These are phyloP conservation scores for Penicillium olsonii DNA, from an alignment of 2,329 filamentous ascomycete species.

Conservation along the genomic window DNA sequence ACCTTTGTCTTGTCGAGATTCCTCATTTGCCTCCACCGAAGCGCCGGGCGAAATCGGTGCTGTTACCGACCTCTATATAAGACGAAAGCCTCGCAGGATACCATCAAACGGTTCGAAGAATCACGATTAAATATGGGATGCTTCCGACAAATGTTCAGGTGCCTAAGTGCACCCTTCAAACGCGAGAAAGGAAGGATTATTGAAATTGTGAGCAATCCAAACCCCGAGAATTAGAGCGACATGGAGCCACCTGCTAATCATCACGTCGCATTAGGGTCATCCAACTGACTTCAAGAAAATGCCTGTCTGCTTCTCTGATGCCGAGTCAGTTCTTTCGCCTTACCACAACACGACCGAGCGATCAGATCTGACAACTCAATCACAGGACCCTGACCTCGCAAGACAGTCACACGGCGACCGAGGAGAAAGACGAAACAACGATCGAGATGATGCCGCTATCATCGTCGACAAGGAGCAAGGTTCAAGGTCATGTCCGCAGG, in stretches of 20 bases:
- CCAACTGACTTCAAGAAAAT: slow-evolving; percentile 48
- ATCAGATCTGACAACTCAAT: slow-evolving; percentile 29
- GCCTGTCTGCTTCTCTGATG: slow-evolving; percentile 41
- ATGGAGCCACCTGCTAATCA: slow-evolving; percentile 12
- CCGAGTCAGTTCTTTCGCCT: slow-evolving; percentile 36
- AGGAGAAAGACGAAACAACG: slow-evolving; percentile 31
- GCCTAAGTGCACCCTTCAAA: slow-evolving; percentile 36
- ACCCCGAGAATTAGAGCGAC: neutral
- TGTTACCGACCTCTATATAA: neutral
- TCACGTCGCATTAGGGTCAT: slow-evolving; percentile 34
- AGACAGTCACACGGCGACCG: slow-evolving; percentile 30
- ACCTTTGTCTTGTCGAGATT: slow-evolving; percentile 8
- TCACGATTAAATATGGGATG: slow-evolving; percentile 33
- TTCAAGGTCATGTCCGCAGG: slow-evolving; percentile 31
- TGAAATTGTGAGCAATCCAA: slow-evolving; percentile 33
- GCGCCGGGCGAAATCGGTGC: neutral
- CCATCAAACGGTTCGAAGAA: neutral
- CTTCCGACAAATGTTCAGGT: slow-evolving; percentile 37
- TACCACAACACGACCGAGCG: slow-evolving; percentile 16
- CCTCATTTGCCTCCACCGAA: slow-evolving; percentile 7
- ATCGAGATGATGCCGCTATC: slow-evolving; percentile 27
- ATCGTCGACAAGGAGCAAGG: slow-evolving; percentile 29
- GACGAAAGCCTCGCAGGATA: neutral
- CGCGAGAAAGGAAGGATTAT: slow-evolving; percentile 31
- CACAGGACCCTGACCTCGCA: slow-evolving; percentile 37